Evolutionary conservation across 2,329 filamentous ascomycete genomes (phyloP), one percentile per base, ranked within the genome.

Genomic region (Pseudogymnoascus sp.): DNA sequence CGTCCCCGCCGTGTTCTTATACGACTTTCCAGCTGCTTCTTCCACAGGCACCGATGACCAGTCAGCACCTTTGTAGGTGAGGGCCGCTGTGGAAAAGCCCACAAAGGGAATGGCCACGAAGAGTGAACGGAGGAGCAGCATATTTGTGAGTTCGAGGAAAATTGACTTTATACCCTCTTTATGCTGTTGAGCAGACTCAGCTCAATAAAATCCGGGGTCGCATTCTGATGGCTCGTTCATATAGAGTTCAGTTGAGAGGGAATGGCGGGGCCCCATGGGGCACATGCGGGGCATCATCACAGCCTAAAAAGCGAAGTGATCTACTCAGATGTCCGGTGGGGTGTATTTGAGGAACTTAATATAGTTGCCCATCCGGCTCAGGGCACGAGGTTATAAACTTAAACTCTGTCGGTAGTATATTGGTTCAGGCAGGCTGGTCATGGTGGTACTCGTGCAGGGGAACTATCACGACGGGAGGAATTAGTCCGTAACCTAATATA

Each of bases 41-140:
- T 88, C 82, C 5, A 89, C 73, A 0, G 81, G 71, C 1, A 86
- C 78, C 0, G 87, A 90, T 1, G 86, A 89, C 80, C 87, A 89
- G 73, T 90, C 87, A 3, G 83, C 84, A 7, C 87, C 87, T 65
- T 81, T 84, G 72, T 86, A 87, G 1, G 79, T 80, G 3, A 90
- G 76, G 26, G 81, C 47, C 5, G 47, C 47, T 2, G 47, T 33
- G n/a, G 47, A 54, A 3, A 54, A 31, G n/a, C 47, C 47, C 47
- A 54, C 47, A n/a, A 54, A 33, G 47, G 47, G 47, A 7, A 54
- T 29, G n/a, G 47, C 47, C 47, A 31, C 5, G 26, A 54, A 54
- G 8, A 54, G 33, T 17, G 47, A 54, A 54, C 47, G 47, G 26
- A 54, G 47, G 29, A 54, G n/a, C 29, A 33, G n/a, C 47, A 54